Base-by-base conservation (phyloP, 2,329 filamentous ascomycete species). In the Diplodia intermedia region DNA sequence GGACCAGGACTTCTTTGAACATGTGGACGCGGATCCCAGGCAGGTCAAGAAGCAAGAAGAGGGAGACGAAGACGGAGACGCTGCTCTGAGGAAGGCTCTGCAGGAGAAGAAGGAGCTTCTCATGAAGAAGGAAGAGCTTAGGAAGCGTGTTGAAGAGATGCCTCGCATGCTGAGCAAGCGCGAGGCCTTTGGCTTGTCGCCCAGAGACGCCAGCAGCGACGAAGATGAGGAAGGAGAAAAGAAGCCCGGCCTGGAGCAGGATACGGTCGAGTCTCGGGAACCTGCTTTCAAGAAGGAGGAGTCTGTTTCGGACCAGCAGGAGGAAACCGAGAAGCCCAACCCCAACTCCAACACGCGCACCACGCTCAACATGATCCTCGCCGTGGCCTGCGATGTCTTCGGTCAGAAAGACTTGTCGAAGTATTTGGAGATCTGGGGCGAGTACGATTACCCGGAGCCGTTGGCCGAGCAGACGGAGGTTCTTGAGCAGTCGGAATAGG, bases 281-380 rank as follows among this genome's bases (percentile, higher is more conserved):
- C 11, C 9, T 61, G 20, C 38, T 26, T 6, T 26, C 6, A 18
- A 18, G 40, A 47, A 47, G 36, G 36, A 62, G n/a, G 40, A 50
- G 7, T 49, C 57, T 12, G 40, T 12, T 26, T 20, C 15, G 14
- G n/a, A 63, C 26, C 26, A 26, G 36, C 29, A 43, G 8, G 18
- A 31, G 31, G 20, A 33, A 14, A 23, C 18, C 23, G 18, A 29
- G 8, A 15, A 15, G 29, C 50, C 33, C 26, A 54, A 67, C 26
- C 70, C 71, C 12, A 67, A 70, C 54, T 49, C 72, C 38, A 79
- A 80, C 65, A 80, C 77, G 1, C 84, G 86, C 33, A 90, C 89
- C n/a, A 93, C 93, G 50, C 83, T 97, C 40, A 94, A 96, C 79
- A 97, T 97, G 92, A 92, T 97, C 65, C 83, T 97, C 72, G 95